A percentile compares a stretch with the other conserved stretches of the same genome.
Conservation (phyloP, 169 alveolate species). For the Cryptosporidium tyzzeri region DNA sequence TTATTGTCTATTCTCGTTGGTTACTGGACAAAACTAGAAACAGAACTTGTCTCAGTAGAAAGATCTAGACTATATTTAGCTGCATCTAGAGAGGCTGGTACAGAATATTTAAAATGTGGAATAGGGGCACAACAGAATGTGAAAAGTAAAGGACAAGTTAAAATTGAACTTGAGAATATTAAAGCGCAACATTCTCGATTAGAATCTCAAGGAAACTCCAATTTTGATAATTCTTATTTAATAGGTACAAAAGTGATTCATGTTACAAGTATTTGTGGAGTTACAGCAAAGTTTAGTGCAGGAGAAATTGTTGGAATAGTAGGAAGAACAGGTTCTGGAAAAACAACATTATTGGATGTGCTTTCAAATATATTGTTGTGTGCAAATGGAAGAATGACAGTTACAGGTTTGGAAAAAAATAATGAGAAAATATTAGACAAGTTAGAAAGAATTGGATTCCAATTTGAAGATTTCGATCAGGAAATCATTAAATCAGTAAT, state of each 20-base stretch:
- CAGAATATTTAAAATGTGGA: not conserved
- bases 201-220: conserved; percentile 23
- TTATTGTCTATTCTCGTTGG: conserved; percentile 23
- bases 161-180: not conserved
- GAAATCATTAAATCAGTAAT: conserved; percentile 10
- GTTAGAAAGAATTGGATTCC: conserved; percentile 10
- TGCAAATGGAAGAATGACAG: conserved; percentile 12
- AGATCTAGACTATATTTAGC: conserved; percentile 54
- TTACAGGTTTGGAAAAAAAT: not conserved
- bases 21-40: conserved; percentile 63
- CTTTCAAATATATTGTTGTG: conserved; percentile 8
- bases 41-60: conserved; percentile 68
- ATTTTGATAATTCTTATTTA: conserved; percentile 34
- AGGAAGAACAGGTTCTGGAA: conserved; percentile 75
- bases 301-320: conserved; percentile 61
- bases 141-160: not conserved
- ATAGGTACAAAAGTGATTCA: conserved; percentile 37
- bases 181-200: conserved; percentile 45
- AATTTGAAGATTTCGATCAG: conserved; percentile 27
- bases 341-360: conserved; percentile 51
- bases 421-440: not conserved
- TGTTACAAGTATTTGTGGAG: not conserved
- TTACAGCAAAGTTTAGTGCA: conserved; percentile 10
- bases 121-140: not conserved
- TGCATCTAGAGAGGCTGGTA: conserved; percentile 51